These are phyloP conservation scores for Colletotrichum horii DNA, from an alignment of 2,329 filamentous ascomycete genomes.

Conservation along the genomic window DNA sequence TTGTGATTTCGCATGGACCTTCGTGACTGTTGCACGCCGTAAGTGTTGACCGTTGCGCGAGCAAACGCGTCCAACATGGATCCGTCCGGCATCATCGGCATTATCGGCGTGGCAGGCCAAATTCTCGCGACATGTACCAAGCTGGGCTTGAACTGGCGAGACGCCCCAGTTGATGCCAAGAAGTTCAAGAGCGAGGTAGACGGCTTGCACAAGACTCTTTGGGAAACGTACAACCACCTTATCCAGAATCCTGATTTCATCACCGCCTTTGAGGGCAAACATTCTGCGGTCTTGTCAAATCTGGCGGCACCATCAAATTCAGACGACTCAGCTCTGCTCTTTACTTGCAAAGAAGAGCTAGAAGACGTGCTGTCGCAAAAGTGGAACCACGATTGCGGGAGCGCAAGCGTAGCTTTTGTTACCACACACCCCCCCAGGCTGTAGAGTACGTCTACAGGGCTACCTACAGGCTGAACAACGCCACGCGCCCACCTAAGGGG, in stretches of 20 bases:
- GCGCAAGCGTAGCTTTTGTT: too few relatives aligned
- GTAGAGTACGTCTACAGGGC: too few relatives aligned
- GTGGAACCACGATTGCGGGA: too few relatives aligned
- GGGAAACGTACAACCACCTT: slow-evolving; percentile 11
- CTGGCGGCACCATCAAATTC: background rate
- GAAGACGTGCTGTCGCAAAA: background rate
- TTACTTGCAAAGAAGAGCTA: background rate
- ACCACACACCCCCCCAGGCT: too few relatives aligned
- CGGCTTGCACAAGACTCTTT: slow-evolving; percentile 6
- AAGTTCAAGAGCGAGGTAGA: slow-evolving; percentile 14
- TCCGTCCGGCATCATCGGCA: slow-evolving; percentile 7
- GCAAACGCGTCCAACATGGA: background rate
- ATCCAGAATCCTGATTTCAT: slow-evolving; percentile 24
- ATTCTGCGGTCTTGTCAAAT: slow-evolving; percentile 18
- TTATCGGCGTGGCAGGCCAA: slow-evolving; percentile 16
- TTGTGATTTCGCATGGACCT: background rate
- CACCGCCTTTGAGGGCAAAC: slow-evolving; percentile 23
- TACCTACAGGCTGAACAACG: too few relatives aligned
- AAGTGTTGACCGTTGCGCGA: background rate
- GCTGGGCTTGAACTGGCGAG: slow-evolving; percentile 20
- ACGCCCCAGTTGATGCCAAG: slow-evolving; percentile 11
- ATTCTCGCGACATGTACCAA: background rate
- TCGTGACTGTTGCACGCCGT: background rate
- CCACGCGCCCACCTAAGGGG: too few relatives aligned
- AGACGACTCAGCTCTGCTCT: background rate